Evolutionary conservation across 129 eudicot genomes (phyloP), one percentile per base, ranked within the genome.

Genomic region (Helianthus tuberosus): DNA sequence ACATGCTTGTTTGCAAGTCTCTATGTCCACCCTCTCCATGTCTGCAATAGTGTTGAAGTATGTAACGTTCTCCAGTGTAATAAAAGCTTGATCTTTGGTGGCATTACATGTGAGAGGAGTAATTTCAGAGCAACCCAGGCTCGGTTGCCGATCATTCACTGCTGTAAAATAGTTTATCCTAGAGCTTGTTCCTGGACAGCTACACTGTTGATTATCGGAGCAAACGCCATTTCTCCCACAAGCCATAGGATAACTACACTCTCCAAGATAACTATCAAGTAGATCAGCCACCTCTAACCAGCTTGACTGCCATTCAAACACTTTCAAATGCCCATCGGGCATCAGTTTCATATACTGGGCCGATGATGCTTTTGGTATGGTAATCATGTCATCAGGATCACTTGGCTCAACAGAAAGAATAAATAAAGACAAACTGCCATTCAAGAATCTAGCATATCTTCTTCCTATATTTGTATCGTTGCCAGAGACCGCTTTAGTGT

Each of bases 1-100:
- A 51, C 86, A 81, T 1, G 77, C 72, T n/a, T 71, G 14, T 48
- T 71, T 81, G 57, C 89, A 85, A 11, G 50, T 66, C 59, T 81
- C 75, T 15, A 66, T 23, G 16, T 65, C 46, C 25, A 66, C 74
- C 5, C 43, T 20, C 4, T 4, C 11, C 58, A 64, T 20, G 23
- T 20, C 23, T 20, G 23, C 23, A 0, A 20, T 20, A 20, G 23
- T 20, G 23, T 20, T 20, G 23, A 20, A 20, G 23, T 20, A 20
- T 3, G 14, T 44, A 7, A 78, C 73, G 36, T 74, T 55, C n/a
- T 69, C 20, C 0, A 85, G 80, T 27, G 61, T 73, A 5, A 78
- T 3, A 47, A 85, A 67, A 43, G 6, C 54, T 20, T 85, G 23
- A 75, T 50, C 43, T 7, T 35, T 39, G 3, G 79, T 71, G 36